phyloP scores from a whole-genome alignment of 2,329 filamentous ascomycete species.

The Fusarium sp. region DNA sequence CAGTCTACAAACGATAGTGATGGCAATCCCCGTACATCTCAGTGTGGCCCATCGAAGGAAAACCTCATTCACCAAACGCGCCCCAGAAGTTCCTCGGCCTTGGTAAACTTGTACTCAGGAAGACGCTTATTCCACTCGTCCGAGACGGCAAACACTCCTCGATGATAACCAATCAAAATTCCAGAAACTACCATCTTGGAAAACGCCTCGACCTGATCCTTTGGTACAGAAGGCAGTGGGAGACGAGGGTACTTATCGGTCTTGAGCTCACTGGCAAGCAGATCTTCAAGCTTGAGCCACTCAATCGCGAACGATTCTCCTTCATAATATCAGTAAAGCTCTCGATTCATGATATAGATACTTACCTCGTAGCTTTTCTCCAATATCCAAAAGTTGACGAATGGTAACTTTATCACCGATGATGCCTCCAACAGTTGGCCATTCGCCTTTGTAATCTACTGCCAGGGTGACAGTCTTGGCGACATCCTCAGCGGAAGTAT shows the following conservation, averaged over 20 bases:
- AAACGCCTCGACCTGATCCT: constrained; percentile 8
- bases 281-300: constrained; percentile 13
- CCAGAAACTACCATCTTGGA: constrained; percentile 12
- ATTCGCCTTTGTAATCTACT: not conserved
- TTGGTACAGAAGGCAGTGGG: not conserved
- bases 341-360: rapidly evolving
- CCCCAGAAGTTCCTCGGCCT: not conserved
- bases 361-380: not conserved
- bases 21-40: not conserved
- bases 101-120: not conserved
- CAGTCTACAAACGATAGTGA: not conserved
- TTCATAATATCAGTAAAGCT: rapidly evolving
- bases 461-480: not conserved
- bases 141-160: constrained; percentile 1
- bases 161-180: not conserved
- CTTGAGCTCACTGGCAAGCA: not conserved
- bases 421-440: not conserved
- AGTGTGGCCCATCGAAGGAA: not conserved
- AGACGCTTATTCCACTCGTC: constrained; percentile 1
- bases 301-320: not conserved
- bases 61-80: not conserved
- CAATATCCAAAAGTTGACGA: not conserved
- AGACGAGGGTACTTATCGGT: not conserved
- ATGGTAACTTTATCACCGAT: not conserved
- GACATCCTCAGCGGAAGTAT: not conserved